Percentiles rank a stretch among this genome's conserved stretches.
Evolutionary conservation across 1,284 basidiomycete species (phyloP).

Genomic region (Sanghuangporus sanghuang): DNA sequence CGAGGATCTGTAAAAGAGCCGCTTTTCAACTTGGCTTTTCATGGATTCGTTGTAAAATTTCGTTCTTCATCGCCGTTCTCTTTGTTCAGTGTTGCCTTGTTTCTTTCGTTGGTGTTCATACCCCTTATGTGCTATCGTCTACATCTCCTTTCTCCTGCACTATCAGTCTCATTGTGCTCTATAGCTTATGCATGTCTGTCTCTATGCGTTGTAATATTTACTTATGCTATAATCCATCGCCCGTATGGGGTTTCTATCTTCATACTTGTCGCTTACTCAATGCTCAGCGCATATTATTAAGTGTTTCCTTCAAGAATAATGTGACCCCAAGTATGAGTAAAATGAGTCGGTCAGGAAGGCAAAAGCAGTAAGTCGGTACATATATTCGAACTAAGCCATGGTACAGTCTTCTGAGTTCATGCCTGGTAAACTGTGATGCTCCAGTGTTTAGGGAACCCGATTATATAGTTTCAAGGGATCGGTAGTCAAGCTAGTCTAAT

Average conservation of each 20-base stretch:
- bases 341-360: no score
- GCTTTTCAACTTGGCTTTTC: neutral
- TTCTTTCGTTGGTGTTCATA: neutral
- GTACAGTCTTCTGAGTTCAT: no score
- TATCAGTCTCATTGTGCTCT: neutral
- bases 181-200: neutral
- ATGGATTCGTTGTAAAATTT: neutral
- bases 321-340: no score
- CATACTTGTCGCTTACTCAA: neutral
- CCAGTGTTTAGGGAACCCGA: no score
- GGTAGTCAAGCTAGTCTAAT: no score
- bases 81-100: neutral
- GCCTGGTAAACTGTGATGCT: no score
- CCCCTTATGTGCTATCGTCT: slow-evolving; percentile 2
- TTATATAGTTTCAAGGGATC: no score
- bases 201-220: neutral
- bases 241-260: slow-evolving; percentile 1
- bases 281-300: neutral
- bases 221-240: neutral
- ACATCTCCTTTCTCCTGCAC: neutral
- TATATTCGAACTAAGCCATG: no score
- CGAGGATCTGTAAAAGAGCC: slow-evolving; percentile 31
- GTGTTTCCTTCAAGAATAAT: neutral
- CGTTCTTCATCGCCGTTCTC: neutral
- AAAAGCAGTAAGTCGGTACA: no score